Evolutionary conservation across 1,284 basidiomycete genomes (phyloP).

Genomic region (Rugosomyces carneus): DNA sequence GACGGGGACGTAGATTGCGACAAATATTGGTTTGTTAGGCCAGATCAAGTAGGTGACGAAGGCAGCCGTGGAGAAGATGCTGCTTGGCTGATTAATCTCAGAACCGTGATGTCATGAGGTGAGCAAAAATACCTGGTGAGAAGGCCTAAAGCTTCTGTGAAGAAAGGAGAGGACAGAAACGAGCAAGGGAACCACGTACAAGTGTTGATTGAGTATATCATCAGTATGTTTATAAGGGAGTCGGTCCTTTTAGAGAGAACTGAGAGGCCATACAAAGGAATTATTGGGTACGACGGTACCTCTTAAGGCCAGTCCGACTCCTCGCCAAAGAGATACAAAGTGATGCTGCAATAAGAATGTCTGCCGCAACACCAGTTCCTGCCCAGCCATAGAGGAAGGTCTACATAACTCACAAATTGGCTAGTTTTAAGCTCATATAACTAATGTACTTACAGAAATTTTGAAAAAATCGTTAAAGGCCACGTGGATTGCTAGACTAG

Average conservation of each 20-base stretch:
- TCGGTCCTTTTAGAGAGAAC: conserved; percentile 20
- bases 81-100: background rate
- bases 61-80: conserved; percentile 23
- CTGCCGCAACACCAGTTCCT: too few relatives aligned
- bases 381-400: too few relatives aligned
- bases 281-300: conserved; percentile 4
- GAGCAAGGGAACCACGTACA: conserved; percentile 15
- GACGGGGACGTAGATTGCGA: conserved; percentile 27
- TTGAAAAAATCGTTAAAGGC: too few relatives aligned
- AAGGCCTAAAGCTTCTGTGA: conserved; percentile 8
- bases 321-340: conserved; percentile 13
- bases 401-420: too few relatives aligned
- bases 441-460: too few relatives aligned
- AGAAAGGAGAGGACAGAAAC: too few relatives aligned
- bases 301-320: conserved; percentile 16
- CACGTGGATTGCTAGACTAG: too few relatives aligned
- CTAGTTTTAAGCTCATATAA: too few relatives aligned
- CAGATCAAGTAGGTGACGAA: conserved; percentile 28
- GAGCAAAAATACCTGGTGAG: conserved; percentile 6
- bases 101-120: background rate
- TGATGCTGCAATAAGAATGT: conserved; percentile 15
- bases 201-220: conserved; percentile 26
- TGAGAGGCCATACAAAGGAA: background rate
- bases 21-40: conserved; percentile 27
- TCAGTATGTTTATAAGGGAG: conserved; percentile 23